Percentiles rank a stretch among this genome's conserved stretches.
Evolutionary conservation across 768 basidiomycete genomes (phyloP).

Genomic region (Xerocomellus amylosporus): DNA sequence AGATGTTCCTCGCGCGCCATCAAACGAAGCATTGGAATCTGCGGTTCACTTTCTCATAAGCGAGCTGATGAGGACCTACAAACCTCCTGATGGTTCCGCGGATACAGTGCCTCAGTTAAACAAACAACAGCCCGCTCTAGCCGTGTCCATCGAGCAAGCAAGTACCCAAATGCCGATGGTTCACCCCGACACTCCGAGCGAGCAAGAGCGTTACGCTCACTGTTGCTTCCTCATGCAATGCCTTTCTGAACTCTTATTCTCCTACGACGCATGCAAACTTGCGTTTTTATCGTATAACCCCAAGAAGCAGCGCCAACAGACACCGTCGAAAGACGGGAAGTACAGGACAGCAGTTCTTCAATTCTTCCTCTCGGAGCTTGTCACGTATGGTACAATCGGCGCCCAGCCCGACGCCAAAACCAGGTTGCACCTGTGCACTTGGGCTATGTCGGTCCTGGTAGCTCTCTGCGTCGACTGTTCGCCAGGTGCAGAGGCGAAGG

Average conservation of each 20-base stretch:
- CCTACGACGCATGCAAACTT: conserved; percentile 88
- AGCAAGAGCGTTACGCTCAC: conserved; percentile 45
- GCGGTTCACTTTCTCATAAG: conserved; percentile 67
- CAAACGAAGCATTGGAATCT: conserved; percentile 51
- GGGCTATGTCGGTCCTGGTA: conserved; percentile 87
- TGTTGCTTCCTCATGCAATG: conserved; percentile 87
- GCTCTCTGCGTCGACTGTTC: conserved; percentile 90
- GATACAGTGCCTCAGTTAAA: conserved; percentile 13
- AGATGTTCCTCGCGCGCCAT: conserved; percentile 23
- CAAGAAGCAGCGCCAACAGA: conserved; percentile 53
- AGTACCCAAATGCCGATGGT: conserved; percentile 14
- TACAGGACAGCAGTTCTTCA: conserved; percentile 65
- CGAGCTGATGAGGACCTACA: conserved; percentile 66
- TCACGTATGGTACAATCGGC: conserved; percentile 72
- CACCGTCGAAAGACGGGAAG: conserved; percentile 68
- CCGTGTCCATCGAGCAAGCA: conserved; percentile 11
- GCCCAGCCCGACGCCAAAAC: conserved; percentile 56
- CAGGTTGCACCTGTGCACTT: conserved; percentile 67
- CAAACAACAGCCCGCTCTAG: conserved; percentile 14
- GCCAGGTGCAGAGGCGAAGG: conserved; percentile 64
- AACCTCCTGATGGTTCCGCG: conserved; percentile 38
- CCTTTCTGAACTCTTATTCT: conserved; percentile 88
- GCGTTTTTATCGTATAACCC: conserved; percentile 79
- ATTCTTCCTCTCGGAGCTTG: conserved; percentile 79
- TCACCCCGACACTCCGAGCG: conserved; percentile 12